These are phyloP conservation scores for Ziziphus jujuba DNA, from an alignment of 306 rosid genomes.

Conservation along the genomic window DNA sequence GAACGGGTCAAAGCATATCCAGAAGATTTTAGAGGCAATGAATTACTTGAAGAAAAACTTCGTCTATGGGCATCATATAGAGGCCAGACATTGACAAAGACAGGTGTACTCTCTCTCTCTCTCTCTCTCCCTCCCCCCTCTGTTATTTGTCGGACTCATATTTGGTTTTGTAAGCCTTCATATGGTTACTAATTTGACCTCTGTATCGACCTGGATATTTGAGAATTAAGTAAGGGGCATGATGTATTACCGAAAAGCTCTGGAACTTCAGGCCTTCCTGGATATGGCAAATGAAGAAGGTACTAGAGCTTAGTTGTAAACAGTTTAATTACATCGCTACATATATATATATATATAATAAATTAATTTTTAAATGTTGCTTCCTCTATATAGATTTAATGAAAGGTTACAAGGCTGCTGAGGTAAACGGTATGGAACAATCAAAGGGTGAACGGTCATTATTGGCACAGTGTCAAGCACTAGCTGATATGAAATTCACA, in stretches of 20 bases:
- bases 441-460: constrained; percentile 58
- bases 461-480: constrained; percentile 80
- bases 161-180: constrained; percentile 21
- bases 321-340: neutral
- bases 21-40: constrained; percentile 50
- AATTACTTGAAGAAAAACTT: constrained; percentile 61
- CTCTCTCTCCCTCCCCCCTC: constrained; percentile 3
- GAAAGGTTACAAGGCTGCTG: constrained; percentile 96
- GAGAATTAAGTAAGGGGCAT: constrained; percentile 76
- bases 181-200: constrained; percentile 9
- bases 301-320: constrained; percentile 32
- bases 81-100: constrained; percentile 97
- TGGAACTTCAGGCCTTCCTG: constrained; percentile 96
- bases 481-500: constrained; percentile 88
- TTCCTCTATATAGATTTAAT: constrained; percentile 52
- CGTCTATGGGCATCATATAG: constrained; percentile 94
- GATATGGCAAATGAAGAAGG: constrained; percentile 91
- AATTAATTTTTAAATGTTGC: constrained; percentile 21
- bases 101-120: constrained; percentile 52
- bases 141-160: constrained; percentile 1
- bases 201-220: constrained; percentile 21
- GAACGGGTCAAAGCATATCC: constrained; percentile 57
- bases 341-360: constrained; percentile 7
- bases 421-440: constrained; percentile 47
- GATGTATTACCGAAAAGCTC: constrained; percentile 95